Conservation (phyloP, 495 filamentous ascomycete species). For the Pseudomonodictys pantanalensis region DNA sequence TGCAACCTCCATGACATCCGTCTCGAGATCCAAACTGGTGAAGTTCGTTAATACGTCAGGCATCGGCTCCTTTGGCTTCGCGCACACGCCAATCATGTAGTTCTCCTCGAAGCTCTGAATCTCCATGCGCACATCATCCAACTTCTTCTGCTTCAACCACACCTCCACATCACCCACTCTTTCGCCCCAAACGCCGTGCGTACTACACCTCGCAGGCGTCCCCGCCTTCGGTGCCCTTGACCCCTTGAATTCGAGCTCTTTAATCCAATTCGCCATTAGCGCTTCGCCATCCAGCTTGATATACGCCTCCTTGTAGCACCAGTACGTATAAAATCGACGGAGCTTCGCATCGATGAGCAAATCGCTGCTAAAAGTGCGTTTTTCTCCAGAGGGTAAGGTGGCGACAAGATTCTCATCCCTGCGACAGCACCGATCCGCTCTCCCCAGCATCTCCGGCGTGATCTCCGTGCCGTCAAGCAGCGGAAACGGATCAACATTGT, state of each 20-base stretch:
- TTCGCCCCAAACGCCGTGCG: constrained; percentile 49
- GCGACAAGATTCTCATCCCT: constrained; percentile 36
- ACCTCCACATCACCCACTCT: constrained; percentile 53
- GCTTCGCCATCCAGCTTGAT: constrained; percentile 93
- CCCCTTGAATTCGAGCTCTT: constrained; percentile 63
- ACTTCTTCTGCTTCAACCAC: constrained; percentile 47
- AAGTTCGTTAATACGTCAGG: constrained; percentile 22
- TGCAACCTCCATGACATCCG: constrained; percentile 20
- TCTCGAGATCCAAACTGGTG: constrained; percentile 23
- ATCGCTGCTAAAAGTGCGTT: constrained; percentile 37
- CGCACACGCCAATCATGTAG: constrained; percentile 61
- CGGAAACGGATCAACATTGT: constrained; percentile 39
- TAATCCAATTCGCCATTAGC: constrained; percentile 74
- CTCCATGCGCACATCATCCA: constrained; percentile 58
- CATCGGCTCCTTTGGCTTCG: constrained; percentile 39
- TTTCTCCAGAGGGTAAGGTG: constrained; percentile 32
- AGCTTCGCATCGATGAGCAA: constrained; percentile 57
- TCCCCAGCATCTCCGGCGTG: constrained; percentile 34
- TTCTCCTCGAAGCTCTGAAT: constrained; percentile 59
- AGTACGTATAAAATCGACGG: constrained; percentile 80
- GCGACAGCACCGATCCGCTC: constrained; percentile 35
- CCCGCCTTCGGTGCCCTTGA: constrained; percentile 55
- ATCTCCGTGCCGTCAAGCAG: constrained; percentile 39
- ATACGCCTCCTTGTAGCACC: constrained; percentile 87
- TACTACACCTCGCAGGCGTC: constrained; percentile 35